Evolutionary conservation across 768 basidiomycete genomes (phyloP).

Genomic region (Rhizopogon vinicolor): DNA sequence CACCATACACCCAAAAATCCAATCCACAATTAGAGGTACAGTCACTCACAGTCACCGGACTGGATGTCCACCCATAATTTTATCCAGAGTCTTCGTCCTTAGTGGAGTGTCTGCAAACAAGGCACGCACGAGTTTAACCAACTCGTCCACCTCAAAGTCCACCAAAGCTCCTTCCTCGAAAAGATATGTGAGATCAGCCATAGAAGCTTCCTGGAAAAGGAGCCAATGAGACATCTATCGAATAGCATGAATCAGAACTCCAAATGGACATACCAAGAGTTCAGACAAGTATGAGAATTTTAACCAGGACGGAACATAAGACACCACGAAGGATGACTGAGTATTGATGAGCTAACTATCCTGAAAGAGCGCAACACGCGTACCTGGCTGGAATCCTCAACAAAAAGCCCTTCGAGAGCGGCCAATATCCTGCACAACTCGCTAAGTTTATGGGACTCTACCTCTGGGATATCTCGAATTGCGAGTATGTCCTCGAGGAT

Average conservation of each 20-base stretch:
- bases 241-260: not conserved
- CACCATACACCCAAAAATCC: not conserved
- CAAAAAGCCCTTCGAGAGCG: slow-evolving; percentile 77
- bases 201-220: slow-evolving; percentile 71
- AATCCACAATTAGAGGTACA: not conserved
- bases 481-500: slow-evolving; percentile 72
- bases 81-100: slow-evolving; percentile 77
- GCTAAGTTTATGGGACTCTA: slow-evolving; percentile 78
- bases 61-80: slow-evolving; percentile 61
- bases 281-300: slow-evolving; percentile 95
- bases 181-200: slow-evolving; percentile 88
- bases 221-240: not conserved
- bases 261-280: slow-evolving; percentile 59
- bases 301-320: slow-evolving; percentile 89
- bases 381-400: slow-evolving; percentile 59
- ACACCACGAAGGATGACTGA: slow-evolving; percentile 71
- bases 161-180: slow-evolving; percentile 89
- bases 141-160: slow-evolving; percentile 83
- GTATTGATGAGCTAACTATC: slow-evolving; percentile 1
- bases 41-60: slow-evolving; percentile 9
- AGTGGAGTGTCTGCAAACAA: slow-evolving; percentile 85
- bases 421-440: slow-evolving; percentile 79
- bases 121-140: slow-evolving; percentile 76
- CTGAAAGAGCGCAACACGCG: slow-evolving; percentile 9
- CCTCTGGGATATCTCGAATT: slow-evolving; percentile 81